Percentiles rank a stretch among this genome's conserved stretches.
Evolutionary conservation across 306 rosid species (phyloP).

Genomic region (Dryas drummondii): DNA sequence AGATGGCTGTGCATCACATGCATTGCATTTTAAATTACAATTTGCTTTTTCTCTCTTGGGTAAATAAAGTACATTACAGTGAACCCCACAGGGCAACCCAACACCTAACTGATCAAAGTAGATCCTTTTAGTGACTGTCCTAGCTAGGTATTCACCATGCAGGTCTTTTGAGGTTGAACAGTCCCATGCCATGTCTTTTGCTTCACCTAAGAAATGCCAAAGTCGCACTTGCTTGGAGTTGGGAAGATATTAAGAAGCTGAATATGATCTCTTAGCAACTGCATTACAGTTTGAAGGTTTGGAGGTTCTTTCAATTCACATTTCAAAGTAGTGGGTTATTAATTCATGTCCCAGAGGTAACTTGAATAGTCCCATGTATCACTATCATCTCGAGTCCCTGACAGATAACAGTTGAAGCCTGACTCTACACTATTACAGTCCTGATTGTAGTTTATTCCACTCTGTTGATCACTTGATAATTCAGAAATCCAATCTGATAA

Average conservation of each 20-base stretch:
- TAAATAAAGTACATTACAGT: not conserved
- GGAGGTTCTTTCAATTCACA: not conserved
- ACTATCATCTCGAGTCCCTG: conserved; percentile 30
- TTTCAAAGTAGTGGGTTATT: conserved; percentile 2
- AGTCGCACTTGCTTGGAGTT: not conserved
- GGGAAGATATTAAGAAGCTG: not conserved
- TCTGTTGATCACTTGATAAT: conserved; percentile 32
- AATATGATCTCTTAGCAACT: not conserved
- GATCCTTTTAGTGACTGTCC: not conserved
- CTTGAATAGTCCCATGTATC: conserved; percentile 48
- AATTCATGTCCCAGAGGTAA: conserved; percentile 60
- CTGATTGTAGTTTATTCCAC: conserved; percentile 31
- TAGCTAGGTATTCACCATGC: not conserved
- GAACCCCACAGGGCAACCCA: not conserved
- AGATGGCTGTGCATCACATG: not conserved
- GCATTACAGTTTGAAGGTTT: conserved; percentile 9
- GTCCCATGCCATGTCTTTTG: not conserved
- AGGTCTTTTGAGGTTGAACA: no score
- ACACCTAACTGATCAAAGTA: not conserved
- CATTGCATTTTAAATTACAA: not conserved
- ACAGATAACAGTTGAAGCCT: conserved; percentile 9
- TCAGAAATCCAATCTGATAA: conserved; percentile 56
- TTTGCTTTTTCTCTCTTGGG: not conserved
- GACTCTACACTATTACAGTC: conserved; percentile 33
- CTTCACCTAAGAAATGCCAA: not conserved